These are phyloP conservation scores for Penicillium ucsense DNA, from an alignment of 495 filamentous ascomycete genomes.

Conservation along the genomic window DNA sequence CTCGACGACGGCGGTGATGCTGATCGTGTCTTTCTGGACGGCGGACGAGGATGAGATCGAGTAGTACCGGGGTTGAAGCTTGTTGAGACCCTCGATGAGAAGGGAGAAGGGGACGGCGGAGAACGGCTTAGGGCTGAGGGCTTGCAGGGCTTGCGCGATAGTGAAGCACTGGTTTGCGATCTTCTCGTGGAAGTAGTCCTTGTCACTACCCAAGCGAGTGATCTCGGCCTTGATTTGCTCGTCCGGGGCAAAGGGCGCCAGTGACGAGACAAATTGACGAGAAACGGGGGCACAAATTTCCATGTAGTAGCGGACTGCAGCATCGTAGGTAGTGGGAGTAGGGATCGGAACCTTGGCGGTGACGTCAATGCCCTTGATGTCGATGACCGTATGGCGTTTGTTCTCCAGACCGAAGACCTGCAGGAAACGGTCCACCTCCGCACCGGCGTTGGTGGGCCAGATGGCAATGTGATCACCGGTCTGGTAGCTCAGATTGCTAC, in stretches of 20 bases:
- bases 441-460: conserved; percentile 94
- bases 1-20: conserved; percentile 93
- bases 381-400: conserved; percentile 78
- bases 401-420: conserved; percentile 60
- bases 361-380: conserved; percentile 84
- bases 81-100: conserved; percentile 86
- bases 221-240: conserved; percentile 78
- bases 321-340: conserved; percentile 93
- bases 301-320: conserved; percentile 90
- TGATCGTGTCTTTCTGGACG: conserved; percentile 87
- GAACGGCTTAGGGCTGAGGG: conserved; percentile 66
- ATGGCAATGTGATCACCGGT: conserved; percentile 96
- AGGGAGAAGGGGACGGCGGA: conserved; percentile 81
- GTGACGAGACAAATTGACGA: conserved; percentile 81
- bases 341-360: conserved; percentile 98
- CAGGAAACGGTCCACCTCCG: conserved; percentile 86
- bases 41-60: conserved; percentile 96
- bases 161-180: conserved; percentile 77
- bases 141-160: conserved; percentile 79
- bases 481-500: conserved; percentile 74
- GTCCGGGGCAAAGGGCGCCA: conserved; percentile 85
- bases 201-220: conserved; percentile 79
- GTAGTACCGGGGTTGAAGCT: conserved; percentile 97
- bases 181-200: conserved; percentile 91
- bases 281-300: conserved; percentile 94